Evolutionary conservation across 768 basidiomycete genomes (phyloP).

Genomic region (Boletus fagicola): DNA sequence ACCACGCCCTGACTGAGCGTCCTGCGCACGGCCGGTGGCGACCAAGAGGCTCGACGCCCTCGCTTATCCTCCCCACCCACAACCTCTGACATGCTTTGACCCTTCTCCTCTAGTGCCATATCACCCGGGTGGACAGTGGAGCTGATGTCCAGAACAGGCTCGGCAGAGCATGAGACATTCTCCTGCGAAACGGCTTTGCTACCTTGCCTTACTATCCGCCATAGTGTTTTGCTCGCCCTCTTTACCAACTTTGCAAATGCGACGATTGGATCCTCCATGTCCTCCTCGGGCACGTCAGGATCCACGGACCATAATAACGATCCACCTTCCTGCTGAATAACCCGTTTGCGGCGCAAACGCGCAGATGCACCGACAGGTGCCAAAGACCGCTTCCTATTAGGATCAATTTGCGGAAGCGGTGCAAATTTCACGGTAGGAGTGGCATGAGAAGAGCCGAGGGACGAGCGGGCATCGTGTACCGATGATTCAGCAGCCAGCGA

Average conservation of each 20-base stretch:
- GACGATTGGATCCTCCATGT: conserved; percentile 47
- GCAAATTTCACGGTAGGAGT: conserved; percentile 52
- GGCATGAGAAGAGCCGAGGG: conserved; percentile 15
- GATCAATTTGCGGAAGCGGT: conserved; percentile 53
- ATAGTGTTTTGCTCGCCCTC: conserved; percentile 38
- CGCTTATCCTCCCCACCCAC: conserved; percentile 10
- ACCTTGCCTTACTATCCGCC: conserved; percentile 49
- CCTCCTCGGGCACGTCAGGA: conserved; percentile 27
- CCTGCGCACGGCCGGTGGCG: conserved; percentile 23
- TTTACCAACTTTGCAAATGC: conserved; percentile 52
- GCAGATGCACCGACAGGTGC: conserved; percentile 57
- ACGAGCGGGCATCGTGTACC: conserved; percentile 11
- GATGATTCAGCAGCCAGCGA: conserved; percentile 7
- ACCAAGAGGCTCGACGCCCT: conserved; percentile 27
- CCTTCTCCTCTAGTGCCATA: conserved; percentile 3
- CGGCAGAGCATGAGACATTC: conserved; percentile 2
- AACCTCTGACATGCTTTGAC: neutral
- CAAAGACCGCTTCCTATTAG: conserved; percentile 46
- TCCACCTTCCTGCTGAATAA: conserved; percentile 20
- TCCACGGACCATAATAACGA: conserved; percentile 22
- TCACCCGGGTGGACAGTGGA: conserved; percentile 24
- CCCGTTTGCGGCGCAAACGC: conserved; percentile 28
- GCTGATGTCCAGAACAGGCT: conserved; percentile 22
- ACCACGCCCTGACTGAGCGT: conserved; percentile 8
- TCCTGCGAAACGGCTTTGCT: conserved; percentile 17